Evolutionary conservation across 2,329 filamentous ascomycete species (phyloP).

Genomic region (Colletotrichum sp.): DNA sequence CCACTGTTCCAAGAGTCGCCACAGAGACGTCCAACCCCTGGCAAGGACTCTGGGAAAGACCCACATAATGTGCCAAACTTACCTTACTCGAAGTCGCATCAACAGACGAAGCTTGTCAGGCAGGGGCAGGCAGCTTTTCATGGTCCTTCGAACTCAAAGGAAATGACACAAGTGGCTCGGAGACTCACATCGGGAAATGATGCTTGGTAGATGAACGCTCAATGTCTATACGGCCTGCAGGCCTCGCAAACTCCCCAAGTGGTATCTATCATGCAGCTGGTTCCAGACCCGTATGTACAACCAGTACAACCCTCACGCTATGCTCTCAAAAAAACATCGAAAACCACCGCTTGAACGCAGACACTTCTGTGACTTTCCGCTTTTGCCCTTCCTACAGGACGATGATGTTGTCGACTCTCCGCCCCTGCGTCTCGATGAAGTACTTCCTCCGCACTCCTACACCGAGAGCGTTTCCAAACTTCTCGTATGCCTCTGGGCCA

Average conservation of each 20-base stretch:
- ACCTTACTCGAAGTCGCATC: not conserved
- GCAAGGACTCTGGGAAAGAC: not conserved
- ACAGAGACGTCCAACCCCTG: not conserved
- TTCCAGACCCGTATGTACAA: constrained; percentile 14
- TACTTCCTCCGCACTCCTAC: constrained; percentile 82
- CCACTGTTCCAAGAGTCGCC: not conserved
- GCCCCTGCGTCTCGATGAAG: constrained; percentile 79
- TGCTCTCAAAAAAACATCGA: constrained; percentile 1
- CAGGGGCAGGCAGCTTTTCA: not conserved
- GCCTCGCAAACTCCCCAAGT: constrained; percentile 4
- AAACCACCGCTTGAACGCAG: not conserved
- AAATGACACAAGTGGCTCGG: not conserved
- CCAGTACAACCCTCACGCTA: constrained; percentile 12
- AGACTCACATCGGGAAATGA: not conserved
- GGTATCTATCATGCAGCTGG: constrained; percentile 20
- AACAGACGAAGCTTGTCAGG: not conserved
- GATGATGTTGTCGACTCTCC: constrained; percentile 79
- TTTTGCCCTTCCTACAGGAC: constrained; percentile 44
- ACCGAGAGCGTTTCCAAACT: constrained; percentile 67
- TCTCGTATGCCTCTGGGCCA: constrained; percentile 59
- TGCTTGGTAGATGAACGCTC: not conserved
- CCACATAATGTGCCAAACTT: not conserved
- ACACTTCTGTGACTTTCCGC: not conserved
- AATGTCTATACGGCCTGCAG: not conserved
- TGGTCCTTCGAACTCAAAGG: not conserved